Evolutionary conservation across 768 basidiomycete genomes (phyloP).

Genomic region (Clathrus columnatus): DNA sequence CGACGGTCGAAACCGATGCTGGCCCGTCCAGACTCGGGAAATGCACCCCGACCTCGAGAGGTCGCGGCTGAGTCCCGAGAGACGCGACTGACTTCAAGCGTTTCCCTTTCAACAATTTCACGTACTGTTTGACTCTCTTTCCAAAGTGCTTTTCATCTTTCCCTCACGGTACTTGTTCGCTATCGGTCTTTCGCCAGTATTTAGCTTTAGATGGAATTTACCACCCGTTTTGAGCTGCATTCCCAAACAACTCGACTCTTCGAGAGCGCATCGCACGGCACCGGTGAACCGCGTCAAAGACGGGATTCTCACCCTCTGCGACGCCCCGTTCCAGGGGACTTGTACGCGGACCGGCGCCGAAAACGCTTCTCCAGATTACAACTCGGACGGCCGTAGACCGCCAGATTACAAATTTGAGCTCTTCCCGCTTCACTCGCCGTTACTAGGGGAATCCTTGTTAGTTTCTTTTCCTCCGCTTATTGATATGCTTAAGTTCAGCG

Average conservation of each 20-base stretch:
- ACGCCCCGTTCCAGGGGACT: constrained; percentile 75
- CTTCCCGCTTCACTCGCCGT: constrained; percentile 80
- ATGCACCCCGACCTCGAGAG: constrained; percentile 45
- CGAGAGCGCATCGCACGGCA: constrained; percentile 63
- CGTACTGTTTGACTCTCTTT: constrained; percentile 76
- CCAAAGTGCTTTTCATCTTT: constrained; percentile 78
- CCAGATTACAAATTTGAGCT: constrained; percentile 81
- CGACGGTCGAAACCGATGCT: constrained; percentile 56
- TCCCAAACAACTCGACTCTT: constrained; percentile 82
- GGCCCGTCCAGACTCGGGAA: constrained; percentile 50
- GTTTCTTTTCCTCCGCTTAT: constrained; percentile 89
- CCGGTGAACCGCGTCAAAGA: constrained; percentile 52
- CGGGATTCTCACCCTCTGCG: constrained; percentile 59
- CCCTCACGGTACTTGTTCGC: constrained; percentile 78
- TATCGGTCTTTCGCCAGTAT: constrained; percentile 77
- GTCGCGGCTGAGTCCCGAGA: constrained; percentile 44
- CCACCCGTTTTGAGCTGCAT: constrained; percentile 79
- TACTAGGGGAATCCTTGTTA: constrained; percentile 86
- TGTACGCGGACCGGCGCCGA: constrained; percentile 62
- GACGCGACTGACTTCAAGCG: constrained; percentile 63
- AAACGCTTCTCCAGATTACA: constrained; percentile 74
- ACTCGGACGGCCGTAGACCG: constrained; percentile 51
- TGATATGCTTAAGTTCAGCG: constrained; percentile 86
- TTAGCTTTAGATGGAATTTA: constrained; percentile 83
- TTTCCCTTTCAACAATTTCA: constrained; percentile 78